Evolutionary conservation across 2,329 filamentous ascomycete species (phyloP), one percentile per base, ranked within the genome.

Genomic region (Calonectria naviculata): DNA sequence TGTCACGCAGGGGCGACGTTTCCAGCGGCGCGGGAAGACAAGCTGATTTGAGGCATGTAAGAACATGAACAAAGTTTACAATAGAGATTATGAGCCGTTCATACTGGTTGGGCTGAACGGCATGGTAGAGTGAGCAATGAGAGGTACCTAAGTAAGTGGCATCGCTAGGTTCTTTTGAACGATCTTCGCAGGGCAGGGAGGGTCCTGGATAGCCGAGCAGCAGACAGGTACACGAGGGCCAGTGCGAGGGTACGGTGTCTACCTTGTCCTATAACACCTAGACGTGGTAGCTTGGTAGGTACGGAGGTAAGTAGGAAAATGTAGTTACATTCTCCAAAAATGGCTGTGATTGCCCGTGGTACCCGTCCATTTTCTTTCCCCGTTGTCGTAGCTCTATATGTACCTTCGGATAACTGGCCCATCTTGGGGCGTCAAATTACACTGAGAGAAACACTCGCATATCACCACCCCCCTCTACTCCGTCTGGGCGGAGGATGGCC

Each of bases 141-240:
- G 24, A 46, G n/a, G 42, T 21, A 46, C 42, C 9, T 24, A 10
- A n/a, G 21, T 58, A 19, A 24, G 52, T 36, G 34, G 15, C n/a
- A 58, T 38, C 31, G 62, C 44, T 31, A n/a, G n/a, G n/a, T n/a
- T 52, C 61, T 52, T 36, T 52, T 31, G 44, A 44, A 28, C 56
- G 58, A 68, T 68, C 58, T 56, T 63, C 66, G 47, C 58, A 41
- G 36, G 66, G 41, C 66, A 63, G 58, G 58, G 58, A 63, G 26
- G 41, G n/a, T 21, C 49, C 41, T 47, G 52, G 21, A 46, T 38
- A 47, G 29, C 42, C 61, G 44, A 64, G 61, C 44, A 47, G 61
- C 61, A 64, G 44, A 21, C 44, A 31, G 61, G 28, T 64, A 31
- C 36, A 46, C n/a, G n/a, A 47, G 44, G 61, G 28, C 63, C 58